Conservation (phyloP, 176 grass and related monocot species). For the Carex littledalei region DNA sequence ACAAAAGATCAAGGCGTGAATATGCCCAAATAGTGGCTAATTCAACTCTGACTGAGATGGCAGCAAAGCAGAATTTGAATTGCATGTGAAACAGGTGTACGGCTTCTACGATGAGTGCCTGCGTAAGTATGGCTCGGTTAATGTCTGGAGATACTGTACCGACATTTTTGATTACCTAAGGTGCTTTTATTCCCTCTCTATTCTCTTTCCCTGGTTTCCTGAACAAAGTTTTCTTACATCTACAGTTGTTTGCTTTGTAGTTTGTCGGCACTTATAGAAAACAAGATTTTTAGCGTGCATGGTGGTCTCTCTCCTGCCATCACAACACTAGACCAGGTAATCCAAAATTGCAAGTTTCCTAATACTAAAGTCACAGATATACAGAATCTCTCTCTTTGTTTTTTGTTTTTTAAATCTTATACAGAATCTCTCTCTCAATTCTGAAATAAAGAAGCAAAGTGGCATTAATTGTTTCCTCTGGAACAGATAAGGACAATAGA, state of each 20-base stretch:
- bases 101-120: slow-evolving; percentile 99
- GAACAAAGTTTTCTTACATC: background rate
- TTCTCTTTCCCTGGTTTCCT: background rate
- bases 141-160: slow-evolving; percentile 99
- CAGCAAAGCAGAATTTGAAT: background rate
- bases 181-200: slow-evolving; percentile 31
- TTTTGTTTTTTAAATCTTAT: no score
- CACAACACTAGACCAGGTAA: slow-evolving; percentile 85
- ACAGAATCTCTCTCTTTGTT: background rate
- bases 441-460: background rate
- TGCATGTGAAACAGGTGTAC: slow-evolving; percentile 57
- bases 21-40: background rate
- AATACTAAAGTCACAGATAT: background rate
- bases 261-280: slow-evolving; percentile 96
- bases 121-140: slow-evolving; percentile 94
- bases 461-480: background rate
- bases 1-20: background rate
- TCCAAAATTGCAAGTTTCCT: slow-evolving; percentile 14
- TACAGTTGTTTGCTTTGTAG: slow-evolving; percentile 39
- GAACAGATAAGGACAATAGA: slow-evolving; percentile 94
- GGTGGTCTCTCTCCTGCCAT: slow-evolving; percentile 92
- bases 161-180: slow-evolving; percentile 99
- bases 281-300: slow-evolving; percentile 98
- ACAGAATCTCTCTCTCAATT: background rate
- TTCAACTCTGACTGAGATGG: background rate